Evolutionary conservation across 2,329 filamentous ascomycete species (phyloP), one percentile per base, ranked within the genome.

Genomic region (Sporothrix sp.): DNA sequence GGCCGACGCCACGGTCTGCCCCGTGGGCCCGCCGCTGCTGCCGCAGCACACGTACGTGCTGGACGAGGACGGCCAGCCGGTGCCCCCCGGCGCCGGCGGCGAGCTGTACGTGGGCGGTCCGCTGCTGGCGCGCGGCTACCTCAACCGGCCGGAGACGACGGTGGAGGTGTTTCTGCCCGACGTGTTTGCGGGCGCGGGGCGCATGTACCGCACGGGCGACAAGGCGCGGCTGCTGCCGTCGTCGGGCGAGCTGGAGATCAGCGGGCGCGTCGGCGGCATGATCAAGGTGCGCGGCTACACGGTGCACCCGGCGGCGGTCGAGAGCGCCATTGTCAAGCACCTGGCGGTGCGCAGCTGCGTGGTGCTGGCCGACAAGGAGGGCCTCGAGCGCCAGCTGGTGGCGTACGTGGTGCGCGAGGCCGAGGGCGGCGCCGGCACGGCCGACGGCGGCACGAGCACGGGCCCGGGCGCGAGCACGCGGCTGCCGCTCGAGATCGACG

Each of bases 271-370:
- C 1, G 84, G 84, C 13, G 78, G 81, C 11, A 88, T 89, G 84
- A 88, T 89, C 68, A 89, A 89, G 66, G 76, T 87, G 10, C 79
- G 85, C 52, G 85, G 85, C 1, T 89, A 88, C 61, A 87, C 83
- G 1, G 82, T 89, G 3, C 84, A 88, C 21, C 85, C 85, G 6
- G 81, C 81, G 7, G 86, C 86, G 52, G 84, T 89, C 1, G 84
- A 90, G 62, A 84, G 81, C 57, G 79, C 81, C 6, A 85, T 90
- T 52, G 71, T 81, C 50, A 77, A 79, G 57, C 73, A 85, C 56
- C 67, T 90, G 28, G 84, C 83, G 11, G 84, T 89, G 47, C 78
- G 76, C 2, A 77, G 82, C 44, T 88, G 85, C 56, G 84, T 81
- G 1, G 84, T 91, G 0, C 68, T 84, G 20, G 78, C 84, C n/a